phyloP scores from a whole-genome alignment of 208 protist species.

The Naegleria lovaniensis region DNA sequence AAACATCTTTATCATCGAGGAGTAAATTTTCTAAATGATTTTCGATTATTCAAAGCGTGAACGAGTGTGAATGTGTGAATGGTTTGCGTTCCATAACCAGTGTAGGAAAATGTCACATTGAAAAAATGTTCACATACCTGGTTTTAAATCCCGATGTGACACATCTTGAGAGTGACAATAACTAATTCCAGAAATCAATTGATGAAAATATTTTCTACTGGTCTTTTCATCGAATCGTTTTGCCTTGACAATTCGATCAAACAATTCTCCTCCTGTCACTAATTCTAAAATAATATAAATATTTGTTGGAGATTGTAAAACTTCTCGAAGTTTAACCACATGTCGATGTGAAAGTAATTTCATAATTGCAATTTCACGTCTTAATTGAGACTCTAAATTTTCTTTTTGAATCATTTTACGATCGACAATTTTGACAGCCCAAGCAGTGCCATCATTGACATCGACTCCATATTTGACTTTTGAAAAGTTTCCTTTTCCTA shows the following conservation, averaged over 20 bases:
- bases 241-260: constrained; percentile 63
- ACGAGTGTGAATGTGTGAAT: too few relatives aligned
- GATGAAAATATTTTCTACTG: constrained; percentile 80
- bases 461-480: constrained; percentile 38
- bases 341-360: constrained; percentile 52
- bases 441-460: constrained; percentile 29
- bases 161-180: constrained; percentile 40
- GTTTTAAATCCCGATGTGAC: constrained; percentile 55
- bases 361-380: constrained; percentile 71
- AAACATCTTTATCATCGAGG: neutral
- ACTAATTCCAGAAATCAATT: constrained; percentile 57
- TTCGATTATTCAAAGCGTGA: too few relatives aligned
- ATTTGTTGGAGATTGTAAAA: constrained; percentile 50
- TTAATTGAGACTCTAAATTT: constrained; percentile 54
- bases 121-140: neutral
- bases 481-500: constrained; percentile 55
- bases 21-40: neutral
- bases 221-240: constrained; percentile 66
- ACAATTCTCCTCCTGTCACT: constrained; percentile 75
- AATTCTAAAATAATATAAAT: constrained; percentile 45
- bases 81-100: too few relatives aligned
- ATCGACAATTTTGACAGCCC: constrained; percentile 73
- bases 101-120: too few relatives aligned
- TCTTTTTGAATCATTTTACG: constrained; percentile 63
- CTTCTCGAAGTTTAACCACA: constrained; percentile 51